A percentile compares a stretch with the other conserved stretches of the same genome.
Evolutionary conservation across 2,329 filamentous ascomycete species (phyloP).

Genomic region (Beauveria sp.): DNA sequence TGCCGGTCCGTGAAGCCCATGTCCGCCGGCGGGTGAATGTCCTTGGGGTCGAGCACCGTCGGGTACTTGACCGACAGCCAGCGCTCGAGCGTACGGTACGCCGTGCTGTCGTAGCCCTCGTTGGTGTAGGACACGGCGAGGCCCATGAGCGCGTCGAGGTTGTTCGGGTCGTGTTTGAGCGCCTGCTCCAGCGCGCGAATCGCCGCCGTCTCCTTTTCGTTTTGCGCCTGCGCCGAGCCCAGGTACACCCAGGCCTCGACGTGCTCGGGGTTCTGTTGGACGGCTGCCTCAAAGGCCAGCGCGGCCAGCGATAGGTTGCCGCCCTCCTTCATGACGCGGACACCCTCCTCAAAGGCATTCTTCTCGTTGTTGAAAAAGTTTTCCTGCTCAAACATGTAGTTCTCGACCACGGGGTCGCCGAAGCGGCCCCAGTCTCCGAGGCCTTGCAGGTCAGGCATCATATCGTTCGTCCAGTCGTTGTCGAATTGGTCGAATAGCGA

Average conservation of each 20-base stretch:
- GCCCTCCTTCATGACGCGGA: slow-evolving; percentile 86
- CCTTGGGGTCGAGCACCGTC: slow-evolving; percentile 62
- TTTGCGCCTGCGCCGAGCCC: slow-evolving; percentile 89
- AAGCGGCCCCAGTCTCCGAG: slow-evolving; percentile 58
- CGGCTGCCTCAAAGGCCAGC: slow-evolving; percentile 89
- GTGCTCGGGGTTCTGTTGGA: slow-evolving; percentile 80
- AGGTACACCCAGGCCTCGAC: slow-evolving; percentile 91
- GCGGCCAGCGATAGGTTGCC: slow-evolving; percentile 91
- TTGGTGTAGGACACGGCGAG: slow-evolving; percentile 96
- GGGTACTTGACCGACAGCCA: slow-evolving; percentile 97
- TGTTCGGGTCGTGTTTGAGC: slow-evolving; percentile 77
- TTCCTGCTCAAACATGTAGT: slow-evolving; percentile 91
- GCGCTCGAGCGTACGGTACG: slow-evolving; percentile 90
- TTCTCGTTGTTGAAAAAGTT: slow-evolving; percentile 77
- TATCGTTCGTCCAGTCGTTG: slow-evolving; percentile 64
- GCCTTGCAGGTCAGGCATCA: slow-evolving; percentile 50
- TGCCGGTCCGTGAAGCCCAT: slow-evolving; percentile 92
- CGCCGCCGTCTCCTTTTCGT: slow-evolving; percentile 94
- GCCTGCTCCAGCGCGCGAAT: slow-evolving; percentile 91
- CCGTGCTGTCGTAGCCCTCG: slow-evolving; percentile 94
- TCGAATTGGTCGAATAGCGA: slow-evolving; percentile 61
- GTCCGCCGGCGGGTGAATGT: slow-evolving; percentile 69
- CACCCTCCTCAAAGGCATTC: slow-evolving; percentile 87
- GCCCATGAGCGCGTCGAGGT: slow-evolving; percentile 86
- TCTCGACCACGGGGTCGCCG: slow-evolving; percentile 70